Evolutionary conservation across 805 yeast genomes (phyloP), one percentile per base, ranked within the genome.

Genomic region (Yarrowia sp.): DNA sequence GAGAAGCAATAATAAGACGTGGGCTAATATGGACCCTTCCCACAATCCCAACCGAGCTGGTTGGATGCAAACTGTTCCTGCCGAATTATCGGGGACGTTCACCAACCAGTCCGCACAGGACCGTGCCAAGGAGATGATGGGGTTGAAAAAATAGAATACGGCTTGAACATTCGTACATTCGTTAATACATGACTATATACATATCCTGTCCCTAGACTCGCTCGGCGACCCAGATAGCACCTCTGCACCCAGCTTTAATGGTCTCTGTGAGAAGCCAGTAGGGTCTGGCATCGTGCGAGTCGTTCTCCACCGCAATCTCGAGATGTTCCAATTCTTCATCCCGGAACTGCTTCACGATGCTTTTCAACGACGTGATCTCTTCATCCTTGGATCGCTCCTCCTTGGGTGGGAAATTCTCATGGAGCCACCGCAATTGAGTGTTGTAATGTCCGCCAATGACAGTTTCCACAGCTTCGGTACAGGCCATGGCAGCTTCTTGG

Each of bases 401-500:
- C 56, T 63, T 63, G 38, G 85, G 81, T 16, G 85, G 83, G 75
- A 84, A 91, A 70, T 89, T 89, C 72, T 87, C 88, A 78, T 85
- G 84, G 69, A 95, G 81, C 49, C 87, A 86, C 67, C 99, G 82
- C 72, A 95, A 81, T 77, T 95, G 99, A 71, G 87, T 88, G 76
- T 95, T 95, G 79, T 95, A 95, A 77, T 95, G 99, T 1, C 91
- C 90, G 1, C 99, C 99, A 77, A 95, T 95, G 7, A 95, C 98
- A 0, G 99, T 95, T 78, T 95, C 99, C 1, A 95, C 98, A 0
- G 98, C 98, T 70, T 93, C 98, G 0, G 99, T 95, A 77, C 99
- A 95, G 0, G 99, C 98, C 99, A 95, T 95, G 2, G 99, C 98
- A 2, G 97, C 98, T 76, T 94, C 97, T 75, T 92, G 91, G 16